Evolutionary conservation across 139 green algal genomes (phyloP).

Genomic region (Haematococcus sp.): DNA sequence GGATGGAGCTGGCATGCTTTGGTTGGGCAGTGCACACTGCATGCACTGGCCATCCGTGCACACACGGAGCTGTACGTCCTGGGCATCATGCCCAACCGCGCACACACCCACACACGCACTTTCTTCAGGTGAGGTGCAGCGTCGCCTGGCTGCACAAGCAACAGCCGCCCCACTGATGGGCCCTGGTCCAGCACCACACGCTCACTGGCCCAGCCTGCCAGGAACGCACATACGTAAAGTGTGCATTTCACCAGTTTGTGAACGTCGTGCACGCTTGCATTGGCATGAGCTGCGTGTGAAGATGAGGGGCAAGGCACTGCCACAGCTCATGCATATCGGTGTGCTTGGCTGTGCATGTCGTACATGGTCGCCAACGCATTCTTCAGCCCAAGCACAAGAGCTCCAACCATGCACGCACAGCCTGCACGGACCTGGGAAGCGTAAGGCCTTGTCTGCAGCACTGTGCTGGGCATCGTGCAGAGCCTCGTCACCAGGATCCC

Average conservation of each 20-base stretch:
- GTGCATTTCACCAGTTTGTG: too few species aligned
- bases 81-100: too few species aligned
- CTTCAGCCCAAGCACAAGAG: too few species aligned
- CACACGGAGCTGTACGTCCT: not conserved
- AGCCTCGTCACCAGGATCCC: constrained; percentile 15
- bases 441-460: not conserved
- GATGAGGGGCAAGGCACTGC: too few species aligned
- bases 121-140: constrained; percentile 8
- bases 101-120: too few species aligned
- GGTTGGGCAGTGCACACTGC: not conserved
- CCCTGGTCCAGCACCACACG: constrained; percentile 15
- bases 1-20: too few species aligned
- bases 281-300: not conserved
- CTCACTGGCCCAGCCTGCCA: constrained; percentile 17
- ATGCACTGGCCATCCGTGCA: not conserved
- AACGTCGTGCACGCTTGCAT: not conserved
- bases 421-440: constrained; percentile 6
- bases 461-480: constrained; percentile 19
- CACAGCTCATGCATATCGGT: too few species aligned
- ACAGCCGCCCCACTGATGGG: not conserved
- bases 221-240: not conserved
- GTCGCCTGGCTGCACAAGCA: constrained; percentile 7
- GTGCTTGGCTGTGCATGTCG: too few species aligned
- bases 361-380: too few species aligned
- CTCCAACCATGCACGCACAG: not conserved